A percentile compares a stretch with the other conserved stretches of the same genome.
Evolutionary conservation across 73 alveolate species (phyloP).

Genomic region (Tetrahymena malaccensis): DNA sequence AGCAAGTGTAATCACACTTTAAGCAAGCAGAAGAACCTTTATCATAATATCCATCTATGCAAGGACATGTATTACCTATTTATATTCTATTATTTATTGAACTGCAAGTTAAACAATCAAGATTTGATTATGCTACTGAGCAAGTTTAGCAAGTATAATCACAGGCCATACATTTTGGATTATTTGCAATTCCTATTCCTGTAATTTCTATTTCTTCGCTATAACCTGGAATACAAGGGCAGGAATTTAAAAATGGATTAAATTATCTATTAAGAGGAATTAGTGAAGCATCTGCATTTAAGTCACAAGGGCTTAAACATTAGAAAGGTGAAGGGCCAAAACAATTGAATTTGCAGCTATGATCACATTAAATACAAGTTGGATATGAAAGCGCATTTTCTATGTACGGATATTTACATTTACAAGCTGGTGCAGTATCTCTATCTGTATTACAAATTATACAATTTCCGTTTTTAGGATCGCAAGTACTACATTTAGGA

Average conservation of each 20-base stretch:
- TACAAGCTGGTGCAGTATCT: not conserved
- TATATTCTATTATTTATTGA: not conserved
- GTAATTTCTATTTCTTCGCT: no score
- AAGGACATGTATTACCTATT: not conserved
- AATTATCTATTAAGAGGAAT: not conserved
- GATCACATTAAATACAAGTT: not conserved
- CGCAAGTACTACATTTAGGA: not conserved
- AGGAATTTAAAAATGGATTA: not conserved
- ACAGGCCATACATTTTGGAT: not conserved
- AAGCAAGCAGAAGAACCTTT: not conserved
- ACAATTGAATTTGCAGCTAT: not conserved
- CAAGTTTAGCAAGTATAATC: not conserved
- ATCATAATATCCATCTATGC: not conserved
- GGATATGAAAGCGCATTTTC: not conserved
- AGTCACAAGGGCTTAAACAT: not conserved
- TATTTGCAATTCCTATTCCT: not conserved
- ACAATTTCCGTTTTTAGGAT: not conserved
- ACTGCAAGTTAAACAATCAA: not conserved
- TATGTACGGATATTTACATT: not conserved
- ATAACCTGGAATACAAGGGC: not conserved
- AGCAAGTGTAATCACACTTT: not conserved
- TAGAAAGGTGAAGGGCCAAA: not conserved
- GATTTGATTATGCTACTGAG: not conserved
- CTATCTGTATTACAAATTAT: not conserved
- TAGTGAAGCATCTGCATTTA: not conserved